A percentile compares a stretch with the other conserved stretches of the same genome.
These are phyloP conservation scores for Ammopiptanthus mongolicus DNA, from an alignment of 306 rosid genomes.

Conservation along the genomic window DNA sequence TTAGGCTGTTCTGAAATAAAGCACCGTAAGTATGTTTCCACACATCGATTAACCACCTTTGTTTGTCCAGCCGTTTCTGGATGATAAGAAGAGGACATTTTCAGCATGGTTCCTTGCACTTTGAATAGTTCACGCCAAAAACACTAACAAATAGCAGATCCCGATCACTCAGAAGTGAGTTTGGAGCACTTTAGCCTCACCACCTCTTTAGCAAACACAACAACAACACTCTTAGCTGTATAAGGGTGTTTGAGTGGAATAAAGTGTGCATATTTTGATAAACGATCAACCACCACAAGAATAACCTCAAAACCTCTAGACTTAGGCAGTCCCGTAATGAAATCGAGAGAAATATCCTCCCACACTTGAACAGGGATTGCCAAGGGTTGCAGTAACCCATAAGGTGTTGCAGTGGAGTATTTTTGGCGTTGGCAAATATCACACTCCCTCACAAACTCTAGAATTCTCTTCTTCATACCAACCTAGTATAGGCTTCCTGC, in stretches of 20 bases:
- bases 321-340: background rate
- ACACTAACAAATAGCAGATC: too few species aligned
- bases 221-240: too few species aligned
- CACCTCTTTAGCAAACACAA: too few species aligned
- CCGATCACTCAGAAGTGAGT: too few species aligned
- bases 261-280: background rate
- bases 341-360: background rate
- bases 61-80: too few species aligned
- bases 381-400: background rate
- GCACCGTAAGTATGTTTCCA: background rate
- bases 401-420: background rate
- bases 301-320: background rate
- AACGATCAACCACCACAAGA: background rate
- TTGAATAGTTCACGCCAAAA: too few species aligned
- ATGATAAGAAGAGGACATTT: background rate
- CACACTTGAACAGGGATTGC: background rate
- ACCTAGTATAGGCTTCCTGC: background rate
- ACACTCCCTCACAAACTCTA: background rate
- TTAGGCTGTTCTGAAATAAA: background rate
- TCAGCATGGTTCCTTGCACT: too few species aligned
- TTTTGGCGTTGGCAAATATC: background rate
- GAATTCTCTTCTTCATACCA: background rate
- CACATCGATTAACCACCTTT: background rate
- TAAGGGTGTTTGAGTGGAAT: too few species aligned
- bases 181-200: too few species aligned